phyloP scores from a whole-genome alignment of 805 yeast species.

The Teunomyces atbi region DNA sequence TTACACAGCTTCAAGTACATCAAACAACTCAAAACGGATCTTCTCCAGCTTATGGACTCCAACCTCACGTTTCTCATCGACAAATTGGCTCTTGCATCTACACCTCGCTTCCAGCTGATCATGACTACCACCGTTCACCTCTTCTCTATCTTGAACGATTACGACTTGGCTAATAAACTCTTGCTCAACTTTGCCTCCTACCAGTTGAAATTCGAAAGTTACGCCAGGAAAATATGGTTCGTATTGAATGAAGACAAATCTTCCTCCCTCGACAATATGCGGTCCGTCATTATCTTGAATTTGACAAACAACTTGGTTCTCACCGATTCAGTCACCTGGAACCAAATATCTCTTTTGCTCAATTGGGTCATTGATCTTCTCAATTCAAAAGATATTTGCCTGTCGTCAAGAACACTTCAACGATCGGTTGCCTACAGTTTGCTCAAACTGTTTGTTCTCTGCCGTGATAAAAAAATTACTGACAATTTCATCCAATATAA shows the following conservation, averaged over 20 bases:
- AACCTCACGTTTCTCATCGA: slow-evolving; percentile 14
- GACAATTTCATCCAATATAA: slow-evolving; percentile 19
- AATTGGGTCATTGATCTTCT: slow-evolving; percentile 25
- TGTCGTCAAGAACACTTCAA: slow-evolving; percentile 1
- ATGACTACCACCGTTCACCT: slow-evolving; percentile 24
- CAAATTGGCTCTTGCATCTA: slow-evolving; percentile 5
- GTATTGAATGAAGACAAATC: slow-evolving; percentile 13
- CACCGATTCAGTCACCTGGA: slow-evolving; percentile 24
- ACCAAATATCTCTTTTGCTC: slow-evolving; percentile 23
- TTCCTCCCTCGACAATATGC: slow-evolving; percentile 19
- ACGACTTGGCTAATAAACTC: slow-evolving; percentile 30
- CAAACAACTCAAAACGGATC: slow-evolving; percentile 16
- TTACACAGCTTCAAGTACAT: slow-evolving; percentile 27
- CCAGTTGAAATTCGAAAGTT: slow-evolving; percentile 29
- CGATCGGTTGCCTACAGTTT: slow-evolving; percentile 17
- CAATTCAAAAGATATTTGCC: slow-evolving; percentile 4
- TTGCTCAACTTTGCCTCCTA: slow-evolving; percentile 18
- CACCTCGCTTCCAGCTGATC: slow-evolving; percentile 3
- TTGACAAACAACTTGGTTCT: slow-evolving; percentile 27
- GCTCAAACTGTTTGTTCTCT: slow-evolving; percentile 23
- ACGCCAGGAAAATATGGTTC: slow-evolving; percentile 32
- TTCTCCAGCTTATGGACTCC: slow-evolving; percentile 18
- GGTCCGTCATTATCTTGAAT: slow-evolving; percentile 30
- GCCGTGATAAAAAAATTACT: slow-evolving; percentile 18
- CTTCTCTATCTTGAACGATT: slow-evolving; percentile 37